phyloP scores from a whole-genome alignment of 2,329 filamentous ascomycete genomes.

The Pseudogymnoascus sp. region DNA sequence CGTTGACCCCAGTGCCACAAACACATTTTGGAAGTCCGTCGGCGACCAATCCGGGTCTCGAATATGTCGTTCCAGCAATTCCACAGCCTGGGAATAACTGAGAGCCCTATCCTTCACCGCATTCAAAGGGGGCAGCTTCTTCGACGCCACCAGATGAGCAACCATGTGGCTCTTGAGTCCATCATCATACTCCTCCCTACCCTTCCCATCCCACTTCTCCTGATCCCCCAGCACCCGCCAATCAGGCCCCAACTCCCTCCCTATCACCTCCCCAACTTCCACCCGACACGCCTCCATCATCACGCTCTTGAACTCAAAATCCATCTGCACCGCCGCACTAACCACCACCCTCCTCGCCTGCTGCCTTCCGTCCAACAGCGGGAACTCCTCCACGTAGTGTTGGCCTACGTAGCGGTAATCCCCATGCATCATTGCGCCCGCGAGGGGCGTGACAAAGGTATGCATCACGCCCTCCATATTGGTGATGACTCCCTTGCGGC shows the following conservation, averaged over 20 bases:
- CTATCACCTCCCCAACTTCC: conserved; percentile 10
- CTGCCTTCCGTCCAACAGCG: not conserved
- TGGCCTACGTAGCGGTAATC: conserved; percentile 20
- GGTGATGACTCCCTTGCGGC: conserved; percentile 17
- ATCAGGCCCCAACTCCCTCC: conserved; percentile 12
- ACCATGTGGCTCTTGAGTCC: conserved; percentile 19
- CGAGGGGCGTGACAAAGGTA: conserved; percentile 22
- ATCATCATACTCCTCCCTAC: conserved; percentile 19
- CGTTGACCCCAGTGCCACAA: not conserved
- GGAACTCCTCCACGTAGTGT: conserved; percentile 19
- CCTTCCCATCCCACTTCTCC: conserved; percentile 17
- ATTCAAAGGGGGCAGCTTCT: conserved; percentile 14
- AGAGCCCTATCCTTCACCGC: conserved; percentile 8
- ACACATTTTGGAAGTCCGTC: not conserved
- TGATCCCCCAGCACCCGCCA: conserved; percentile 15
- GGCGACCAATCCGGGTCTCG: not conserved
- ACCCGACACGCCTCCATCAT: conserved; percentile 22
- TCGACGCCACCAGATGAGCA: conserved; percentile 16
- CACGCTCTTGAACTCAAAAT: conserved; percentile 22
- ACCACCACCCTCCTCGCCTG: conserved; percentile 20
- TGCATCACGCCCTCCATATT: conserved; percentile 25
- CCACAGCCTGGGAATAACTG: conserved; percentile 1
- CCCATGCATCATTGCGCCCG: conserved; percentile 19
- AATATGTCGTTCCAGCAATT: conserved; percentile 14
- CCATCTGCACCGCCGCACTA: conserved; percentile 23